These are phyloP conservation scores for Luzula sylvatica DNA, from an alignment of 176 grass and related monocot species.

Conservation along the genomic window DNA sequence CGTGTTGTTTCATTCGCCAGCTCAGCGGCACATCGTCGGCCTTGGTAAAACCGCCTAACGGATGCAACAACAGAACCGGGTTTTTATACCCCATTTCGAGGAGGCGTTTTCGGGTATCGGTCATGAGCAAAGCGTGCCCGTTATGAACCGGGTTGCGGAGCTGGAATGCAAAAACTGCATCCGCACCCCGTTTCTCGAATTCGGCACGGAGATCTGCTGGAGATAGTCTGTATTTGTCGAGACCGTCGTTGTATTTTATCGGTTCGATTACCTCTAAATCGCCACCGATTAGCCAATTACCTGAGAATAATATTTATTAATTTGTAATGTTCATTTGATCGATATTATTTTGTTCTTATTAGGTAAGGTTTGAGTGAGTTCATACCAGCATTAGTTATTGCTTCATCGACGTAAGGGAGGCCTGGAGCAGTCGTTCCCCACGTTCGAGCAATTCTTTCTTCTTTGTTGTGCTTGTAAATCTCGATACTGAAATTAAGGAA, in stretches of 20 bases:
- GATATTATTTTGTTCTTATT: not conserved
- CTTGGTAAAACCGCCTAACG: conserved; percentile 94
- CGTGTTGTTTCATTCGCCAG: conserved; percentile 98
- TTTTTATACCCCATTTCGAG: conserved; percentile 94
- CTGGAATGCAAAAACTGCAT: conserved; percentile 97
- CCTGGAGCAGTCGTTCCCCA: conserved; percentile 86
- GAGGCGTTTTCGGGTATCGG: conserved; percentile 67
- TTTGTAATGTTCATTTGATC: no score
- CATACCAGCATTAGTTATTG: conserved; percentile 72
- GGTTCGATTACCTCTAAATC: conserved; percentile 94
- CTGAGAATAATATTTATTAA: not conserved
- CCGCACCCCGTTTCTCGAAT: conserved; percentile 78
- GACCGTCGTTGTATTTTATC: conserved; percentile 95
- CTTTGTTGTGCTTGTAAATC: conserved; percentile 98
- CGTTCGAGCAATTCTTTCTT: conserved; percentile 96
- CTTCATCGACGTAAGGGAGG: conserved; percentile 78
- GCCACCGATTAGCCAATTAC: conserved; percentile 90
- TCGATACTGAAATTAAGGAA: conserved; percentile 57
- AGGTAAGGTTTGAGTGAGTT: no score
- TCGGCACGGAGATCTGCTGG: conserved; percentile 81
- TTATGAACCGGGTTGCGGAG: conserved; percentile 98
- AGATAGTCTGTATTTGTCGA: conserved; percentile 84
- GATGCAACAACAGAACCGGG: conserved; percentile 89
- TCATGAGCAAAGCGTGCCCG: conserved; percentile 95
- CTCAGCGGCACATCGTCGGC: conserved; percentile 86